Percentiles rank a stretch among this genome's conserved stretches.
Evolutionary conservation across 306 rosid genomes (phyloP).

Genomic region (Prunus fruticosa): DNA sequence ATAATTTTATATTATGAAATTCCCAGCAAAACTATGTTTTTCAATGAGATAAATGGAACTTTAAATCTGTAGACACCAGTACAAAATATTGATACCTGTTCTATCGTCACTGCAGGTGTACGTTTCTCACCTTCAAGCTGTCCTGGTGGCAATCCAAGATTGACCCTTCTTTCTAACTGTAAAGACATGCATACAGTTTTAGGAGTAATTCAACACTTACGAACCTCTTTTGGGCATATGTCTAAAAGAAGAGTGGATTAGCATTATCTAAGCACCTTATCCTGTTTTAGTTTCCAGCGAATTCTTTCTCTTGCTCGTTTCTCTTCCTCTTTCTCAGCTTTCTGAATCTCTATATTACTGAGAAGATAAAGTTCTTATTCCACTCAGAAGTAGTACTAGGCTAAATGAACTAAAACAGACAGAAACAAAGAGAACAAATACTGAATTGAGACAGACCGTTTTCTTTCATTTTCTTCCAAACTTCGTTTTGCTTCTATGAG

Average conservation of each 20-base stretch:
- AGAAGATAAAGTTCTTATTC: constrained; percentile 5
- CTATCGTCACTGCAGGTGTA: constrained; percentile 13
- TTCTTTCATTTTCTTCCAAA: constrained; percentile 66
- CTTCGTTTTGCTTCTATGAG: constrained; percentile 51
- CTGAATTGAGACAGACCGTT: constrained; percentile 39
- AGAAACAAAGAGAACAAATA: constrained; percentile 2
- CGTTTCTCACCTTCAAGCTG: constrained; percentile 18
- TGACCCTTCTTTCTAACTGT: constrained; percentile 57
- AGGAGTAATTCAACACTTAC: not conserved
- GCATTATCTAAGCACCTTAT: constrained; percentile 56
- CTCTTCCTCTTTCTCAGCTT: constrained; percentile 75
- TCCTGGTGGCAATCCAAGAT: constrained; percentile 39
- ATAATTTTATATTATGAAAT: not conserved
- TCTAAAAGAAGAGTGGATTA: not conserved
- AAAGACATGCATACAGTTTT: constrained; percentile 12
- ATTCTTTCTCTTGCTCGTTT: constrained; percentile 63
- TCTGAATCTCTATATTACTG: constrained; percentile 44
- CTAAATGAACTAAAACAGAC: not conserved
- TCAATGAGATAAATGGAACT: not conserved
- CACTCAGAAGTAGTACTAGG: constrained; percentile 1
- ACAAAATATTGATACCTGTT: constrained; percentile 34
- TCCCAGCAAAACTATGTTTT: not conserved
- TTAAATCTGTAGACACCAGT: not conserved
- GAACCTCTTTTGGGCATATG: no score
- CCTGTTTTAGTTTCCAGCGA: constrained; percentile 61